Evolutionary conservation across 2,329 filamentous ascomycete genomes (phyloP), one percentile per base, ranked within the genome.

Genomic region (Alternaria gaisen): DNA sequence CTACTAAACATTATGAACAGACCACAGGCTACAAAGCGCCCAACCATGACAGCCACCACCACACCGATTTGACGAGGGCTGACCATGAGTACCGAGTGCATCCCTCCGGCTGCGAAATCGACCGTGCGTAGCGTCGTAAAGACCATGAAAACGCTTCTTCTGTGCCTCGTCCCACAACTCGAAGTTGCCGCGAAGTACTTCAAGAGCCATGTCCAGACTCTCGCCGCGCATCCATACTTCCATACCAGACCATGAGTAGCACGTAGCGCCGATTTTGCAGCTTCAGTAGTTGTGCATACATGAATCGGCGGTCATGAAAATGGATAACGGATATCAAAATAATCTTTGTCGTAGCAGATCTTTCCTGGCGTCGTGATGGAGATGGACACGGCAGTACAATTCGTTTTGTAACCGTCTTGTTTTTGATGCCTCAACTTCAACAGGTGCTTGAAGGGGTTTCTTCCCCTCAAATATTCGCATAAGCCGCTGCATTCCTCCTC

Each of bases 121-220:
- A 26, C 24, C 24, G 24, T 26, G 24, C 2, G 24, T 26, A 26
- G 24, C 24, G 24, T 26, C 24, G 2, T 26, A 7, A 26, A 26
- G 24, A 26, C 24, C 24, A 26, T 26, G 24, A 26, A 26, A 26
- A 7, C 24, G 24, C 24, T 26, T 26, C 24, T 26, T 26, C 24
- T 26, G 6, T 26, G 24, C 24, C 24, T 26, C 24, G 24, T 26
- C 24, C 24, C 6, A 26, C 24, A 26, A 26, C 24, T 26, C 24
- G 24, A 26, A 26, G 24, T 26, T 26, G 24, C 24, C 24, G 58
- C 58, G 12, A 54, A 73, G 55, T 2, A 67, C 48, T 42, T 67
- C 66, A 11, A 75, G 60, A 1, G 68, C 61, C 46, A 66, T 69
- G 41, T 72, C 61, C 1, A 76, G 53, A 18, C 63, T 58, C 3